These are phyloP conservation scores for Monosporascus sp. DNA, from an alignment of 2,329 filamentous ascomycete genomes.

Conservation along the genomic window DNA sequence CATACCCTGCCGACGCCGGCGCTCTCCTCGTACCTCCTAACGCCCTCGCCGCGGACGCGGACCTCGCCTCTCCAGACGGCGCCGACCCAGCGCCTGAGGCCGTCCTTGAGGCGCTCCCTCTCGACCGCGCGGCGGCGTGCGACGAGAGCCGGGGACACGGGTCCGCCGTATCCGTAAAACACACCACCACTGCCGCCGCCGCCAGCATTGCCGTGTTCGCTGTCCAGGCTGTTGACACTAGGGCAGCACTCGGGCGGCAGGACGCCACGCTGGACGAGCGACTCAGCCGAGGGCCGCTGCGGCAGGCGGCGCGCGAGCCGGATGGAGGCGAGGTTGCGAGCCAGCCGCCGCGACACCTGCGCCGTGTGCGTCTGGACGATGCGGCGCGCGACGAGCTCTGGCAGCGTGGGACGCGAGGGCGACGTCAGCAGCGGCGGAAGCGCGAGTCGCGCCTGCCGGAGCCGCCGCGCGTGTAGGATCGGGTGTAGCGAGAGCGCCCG, in stretches of 20 bases:
- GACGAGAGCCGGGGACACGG: conserved; percentile 51
- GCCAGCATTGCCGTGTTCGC: conserved; percentile 15
- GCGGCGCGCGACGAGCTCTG: conserved; percentile 56
- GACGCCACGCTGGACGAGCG: conserved; percentile 58
- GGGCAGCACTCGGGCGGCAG: conserved; percentile 55
- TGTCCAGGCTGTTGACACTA: conserved; percentile 26
- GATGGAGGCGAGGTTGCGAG: conserved; percentile 59
- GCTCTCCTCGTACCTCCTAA: conserved; percentile 43
- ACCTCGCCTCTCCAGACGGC: conserved; percentile 51
- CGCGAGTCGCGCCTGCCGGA: conserved; percentile 48
- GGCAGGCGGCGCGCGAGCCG: conserved; percentile 57
- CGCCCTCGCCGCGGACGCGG: conserved; percentile 40
- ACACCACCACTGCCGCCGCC: neutral
- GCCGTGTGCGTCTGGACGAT: conserved; percentile 65
- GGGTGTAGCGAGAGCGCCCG: conserved; percentile 58
- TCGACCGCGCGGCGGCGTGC: conserved; percentile 58
- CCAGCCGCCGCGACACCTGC: conserved; percentile 57
- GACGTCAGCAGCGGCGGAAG: conserved; percentile 53
- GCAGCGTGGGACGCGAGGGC: conserved; percentile 51
- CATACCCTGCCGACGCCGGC: conserved; percentile 52
- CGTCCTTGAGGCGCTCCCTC: conserved; percentile 62
- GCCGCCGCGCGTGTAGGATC: conserved; percentile 58
- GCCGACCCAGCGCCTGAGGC: conserved; percentile 59
- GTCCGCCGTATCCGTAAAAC: neutral
- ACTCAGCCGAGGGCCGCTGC: conserved; percentile 52